phyloP scores from a whole-genome alignment of 192 early-diverging fungal genomes.

The Coemansia javaensis region DNA sequence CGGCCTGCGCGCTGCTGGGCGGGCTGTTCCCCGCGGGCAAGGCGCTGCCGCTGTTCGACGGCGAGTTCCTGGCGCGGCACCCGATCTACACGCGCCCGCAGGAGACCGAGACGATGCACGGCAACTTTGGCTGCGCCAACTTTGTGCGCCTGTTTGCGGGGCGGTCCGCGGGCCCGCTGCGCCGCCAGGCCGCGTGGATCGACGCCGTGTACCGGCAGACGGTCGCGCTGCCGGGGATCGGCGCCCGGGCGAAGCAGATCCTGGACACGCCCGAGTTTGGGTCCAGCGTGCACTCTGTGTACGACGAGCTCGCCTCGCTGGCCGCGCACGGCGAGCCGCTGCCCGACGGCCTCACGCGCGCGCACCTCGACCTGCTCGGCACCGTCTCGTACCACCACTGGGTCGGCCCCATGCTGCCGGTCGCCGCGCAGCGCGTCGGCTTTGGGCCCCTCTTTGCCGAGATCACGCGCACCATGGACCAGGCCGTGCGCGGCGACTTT shows the following conservation, averaged over 20 bases:
- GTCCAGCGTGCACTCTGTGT: conserved; percentile 30
- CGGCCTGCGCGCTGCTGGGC: conserved; percentile 55
- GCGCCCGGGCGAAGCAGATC: conserved; percentile 4
- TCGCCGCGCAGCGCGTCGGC: conserved; percentile 25
- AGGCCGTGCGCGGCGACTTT: conserved; percentile 4
- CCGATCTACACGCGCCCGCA: conserved; percentile 24
- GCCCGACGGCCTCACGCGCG: conserved; percentile 16
- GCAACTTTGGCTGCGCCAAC: conserved; percentile 35
- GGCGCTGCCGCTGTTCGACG: conserved; percentile 10
- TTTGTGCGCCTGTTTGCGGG: conserved; percentile 22
- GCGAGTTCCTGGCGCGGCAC: conserved; percentile 11
- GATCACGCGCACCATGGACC: conserved; percentile 20
- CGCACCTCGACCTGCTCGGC: conserved; percentile 17
- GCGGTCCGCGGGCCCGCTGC: background rate
- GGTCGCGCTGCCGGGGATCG: conserved; percentile 18
- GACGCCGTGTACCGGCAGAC: conserved; percentile 31
- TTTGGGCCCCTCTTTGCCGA: conserved; percentile 29
- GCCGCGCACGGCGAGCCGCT: conserved; percentile 22
- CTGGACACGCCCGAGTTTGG: conserved; percentile 13
- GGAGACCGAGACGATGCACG: conserved; percentile 26
- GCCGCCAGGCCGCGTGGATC: conserved; percentile 17
- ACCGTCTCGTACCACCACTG: conserved; percentile 21
- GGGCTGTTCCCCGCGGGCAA: conserved; percentile 47
- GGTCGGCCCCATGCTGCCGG: conserved; percentile 1
- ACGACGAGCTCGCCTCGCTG: conserved; percentile 36